A percentile compares a stretch with the other conserved stretches of the same genome.
These are phyloP conservation scores for Cytospora paraplurivora DNA, from an alignment of 2,329 filamentous ascomycete species.

Conservation along the genomic window DNA sequence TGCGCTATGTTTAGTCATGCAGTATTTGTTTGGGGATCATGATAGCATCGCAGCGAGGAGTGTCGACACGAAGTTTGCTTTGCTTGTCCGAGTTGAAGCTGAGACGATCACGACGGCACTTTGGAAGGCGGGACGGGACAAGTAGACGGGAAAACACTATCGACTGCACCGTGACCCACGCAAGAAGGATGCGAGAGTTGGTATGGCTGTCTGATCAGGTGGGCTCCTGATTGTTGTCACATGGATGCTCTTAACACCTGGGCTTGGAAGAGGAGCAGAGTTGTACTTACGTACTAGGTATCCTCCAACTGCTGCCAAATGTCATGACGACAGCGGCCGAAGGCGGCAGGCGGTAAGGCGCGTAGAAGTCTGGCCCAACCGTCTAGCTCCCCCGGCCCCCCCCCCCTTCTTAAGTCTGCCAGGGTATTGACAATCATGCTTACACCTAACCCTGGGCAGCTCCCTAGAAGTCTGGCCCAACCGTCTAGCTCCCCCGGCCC, in stretches of 20 bases:
- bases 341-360: conserved; percentile 17
- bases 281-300: background rate
- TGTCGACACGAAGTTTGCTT: conserved; percentile 6
- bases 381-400: too few relatives aligned
- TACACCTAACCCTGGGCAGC: background rate
- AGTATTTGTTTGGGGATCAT: conserved; percentile 16
- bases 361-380: too few relatives aligned
- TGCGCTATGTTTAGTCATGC: conserved; percentile 15
- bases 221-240: background rate
- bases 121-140: background rate
- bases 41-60: conserved; percentile 20
- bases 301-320: conserved; percentile 1
- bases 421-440: too few relatives aligned
- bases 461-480: background rate
- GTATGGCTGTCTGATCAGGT: conserved; percentile 1
- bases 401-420: background rate
- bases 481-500: too few relatives aligned
- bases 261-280: background rate
- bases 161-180: background rate
- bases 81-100: conserved; percentile 1
- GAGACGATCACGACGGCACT: background rate
- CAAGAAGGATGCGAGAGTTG: background rate
- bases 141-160: background rate
- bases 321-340: conserved; percentile 18
- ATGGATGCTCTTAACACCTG: background rate